phyloP scores from a whole-genome alignment of 2,329 filamentous ascomycete species.

The Ceratocystis lukuohia region DNA sequence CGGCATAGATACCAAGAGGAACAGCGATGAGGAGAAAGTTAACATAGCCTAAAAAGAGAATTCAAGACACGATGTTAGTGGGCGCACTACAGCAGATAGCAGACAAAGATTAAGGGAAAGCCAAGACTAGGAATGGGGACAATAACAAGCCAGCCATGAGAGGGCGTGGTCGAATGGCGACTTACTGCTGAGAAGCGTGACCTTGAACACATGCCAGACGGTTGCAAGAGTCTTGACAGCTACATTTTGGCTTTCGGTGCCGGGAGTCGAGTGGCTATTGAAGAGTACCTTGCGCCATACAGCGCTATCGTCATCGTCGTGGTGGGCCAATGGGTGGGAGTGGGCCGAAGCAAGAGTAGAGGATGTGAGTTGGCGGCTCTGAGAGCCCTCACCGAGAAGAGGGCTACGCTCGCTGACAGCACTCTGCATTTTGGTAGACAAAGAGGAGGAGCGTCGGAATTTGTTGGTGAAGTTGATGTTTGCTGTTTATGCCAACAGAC shows the following conservation, averaged over 20 bases:
- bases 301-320: conserved; percentile 9
- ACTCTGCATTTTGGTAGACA: conserved; percentile 18
- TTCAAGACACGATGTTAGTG: background rate
- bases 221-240: conserved; percentile 13
- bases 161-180: conserved; percentile 20
- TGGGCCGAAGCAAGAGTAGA: conserved; percentile 4
- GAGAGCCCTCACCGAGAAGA: conserved; percentile 28
- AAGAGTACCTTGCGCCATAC: conserved; percentile 28
- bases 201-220: conserved; percentile 43
- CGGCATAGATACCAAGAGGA: conserved; percentile 57
- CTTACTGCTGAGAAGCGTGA: conserved; percentile 46
- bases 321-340: background rate
- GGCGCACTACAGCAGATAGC: background rate
- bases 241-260: conserved; percentile 33
- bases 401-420: conserved; percentile 30
- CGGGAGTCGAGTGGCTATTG: conserved; percentile 38
- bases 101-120: background rate
- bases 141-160: background rate
- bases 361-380: background rate
- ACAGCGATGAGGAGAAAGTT: conserved; percentile 64
- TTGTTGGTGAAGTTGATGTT: conserved; percentile 24
- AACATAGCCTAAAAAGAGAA: conserved; percentile 36
- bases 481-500: conserved; percentile 21
- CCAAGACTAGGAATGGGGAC: background rate
- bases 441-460: conserved; percentile 19